Percentiles rank a stretch among this genome's conserved stretches.
Conservation (phyloP, 169 alveolate genomes). For the Neospora caninum region DNA sequence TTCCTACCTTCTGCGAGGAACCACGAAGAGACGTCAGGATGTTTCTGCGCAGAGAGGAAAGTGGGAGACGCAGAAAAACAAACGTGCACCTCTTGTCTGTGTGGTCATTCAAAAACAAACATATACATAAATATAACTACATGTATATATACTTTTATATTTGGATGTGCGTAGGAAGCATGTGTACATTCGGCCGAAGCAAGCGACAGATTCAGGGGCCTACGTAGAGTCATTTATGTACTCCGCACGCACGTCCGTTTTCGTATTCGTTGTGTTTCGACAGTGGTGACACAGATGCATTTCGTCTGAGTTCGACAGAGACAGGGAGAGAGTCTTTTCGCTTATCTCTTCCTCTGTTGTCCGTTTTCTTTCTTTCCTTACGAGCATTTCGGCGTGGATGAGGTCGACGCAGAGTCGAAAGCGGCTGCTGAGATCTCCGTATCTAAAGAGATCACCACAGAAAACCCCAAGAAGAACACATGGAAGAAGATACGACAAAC, state of each 20-base stretch:
- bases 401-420: slow-evolving; percentile 47
- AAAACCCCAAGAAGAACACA: neutral
- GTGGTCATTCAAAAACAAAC: neutral
- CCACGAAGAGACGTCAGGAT: slow-evolving; percentile 42
- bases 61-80: neutral
- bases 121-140: too few relatives aligned
- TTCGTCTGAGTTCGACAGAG: too few relatives aligned
- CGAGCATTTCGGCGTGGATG: slow-evolving; percentile 33
- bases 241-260: too few relatives aligned
- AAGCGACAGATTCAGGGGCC: too few relatives aligned
- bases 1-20: slow-evolving; percentile 12
- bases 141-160: too few relatives aligned
- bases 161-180: too few relatives aligned
- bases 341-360: too few relatives aligned
- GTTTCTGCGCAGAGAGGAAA: slow-evolving; percentile 3
- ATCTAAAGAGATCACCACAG: neutral
- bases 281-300: too few relatives aligned
- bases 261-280: too few relatives aligned
- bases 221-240: too few relatives aligned
- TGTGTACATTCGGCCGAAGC: too few relatives aligned
- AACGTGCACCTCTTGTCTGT: neutral
- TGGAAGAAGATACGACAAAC: neutral
- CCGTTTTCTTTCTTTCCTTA: neutral
- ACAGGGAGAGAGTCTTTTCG: too few relatives aligned
- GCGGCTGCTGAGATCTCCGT: slow-evolving; percentile 47